Evolutionary conservation across 768 basidiomycete genomes (phyloP), one percentile per base, ranked within the genome.

Genomic region (Phaeotremella fagi): DNA sequence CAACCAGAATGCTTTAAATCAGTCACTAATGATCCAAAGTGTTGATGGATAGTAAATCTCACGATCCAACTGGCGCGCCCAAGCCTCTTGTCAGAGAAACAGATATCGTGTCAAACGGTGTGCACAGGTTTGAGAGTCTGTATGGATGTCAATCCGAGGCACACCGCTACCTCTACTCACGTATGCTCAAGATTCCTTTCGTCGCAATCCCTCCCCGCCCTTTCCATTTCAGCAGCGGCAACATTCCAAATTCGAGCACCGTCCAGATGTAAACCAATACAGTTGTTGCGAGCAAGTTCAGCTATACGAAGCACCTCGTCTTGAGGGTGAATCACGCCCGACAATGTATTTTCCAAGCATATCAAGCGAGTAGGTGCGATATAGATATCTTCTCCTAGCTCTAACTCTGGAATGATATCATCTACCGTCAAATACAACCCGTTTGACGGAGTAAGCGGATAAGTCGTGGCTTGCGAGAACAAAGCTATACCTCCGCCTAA

Each of bases 61-160:
- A n/a, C n/a, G n/a, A n/a, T 35, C 78, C 78, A 59, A 79, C 75
- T 0, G 78, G 78, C 6, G 78, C 78, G 14, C 92, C 92, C 41
- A 98, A 80, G 31, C 92, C 94, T 77, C 97, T 99, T 78, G 89
- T 92, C 75, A 99, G 83, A 79, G 94, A 98, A n/a, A 94, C 72
- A 58, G 87, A 90, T 65, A 90, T 83, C 0, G 88, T 84, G 70
- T 99, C 92, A 75, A 97, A 92, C 0, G 91, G 90, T 24, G 79
- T 83, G 67, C 86, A 86, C 6, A 97, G 82, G 54, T 86, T n/a
- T n/a, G n/a, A n/a, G n/a, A n/a, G n/a, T n/a, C 85, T 49, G 83
- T 82, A 45, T 97, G 70, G 11, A 66, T 71, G 50, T n/a, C 31
- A 33, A 33, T n/a, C 11, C 15, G 14, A 7, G 16, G 31, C n/a